These are phyloP conservation scores for Pseudomassariella vexata DNA, from an alignment of 2,329 filamentous ascomycete species.

Conservation along the genomic window DNA sequence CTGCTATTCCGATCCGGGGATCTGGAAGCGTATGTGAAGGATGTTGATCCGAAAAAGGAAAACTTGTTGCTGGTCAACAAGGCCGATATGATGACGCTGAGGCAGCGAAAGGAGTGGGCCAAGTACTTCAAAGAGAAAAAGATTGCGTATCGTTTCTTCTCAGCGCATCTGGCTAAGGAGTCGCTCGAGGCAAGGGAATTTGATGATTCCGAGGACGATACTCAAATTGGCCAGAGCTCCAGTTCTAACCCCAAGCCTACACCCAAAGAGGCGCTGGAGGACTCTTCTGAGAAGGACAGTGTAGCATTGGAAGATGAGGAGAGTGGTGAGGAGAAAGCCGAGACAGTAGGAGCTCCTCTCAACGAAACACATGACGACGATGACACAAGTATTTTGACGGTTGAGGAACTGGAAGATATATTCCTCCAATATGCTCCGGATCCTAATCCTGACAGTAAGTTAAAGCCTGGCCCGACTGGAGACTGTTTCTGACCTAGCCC, in stretches of 20 bases:
- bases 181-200: conserved; percentile 67
- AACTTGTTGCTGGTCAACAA: conserved; percentile 96
- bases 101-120: conserved; percentile 80
- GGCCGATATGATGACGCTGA: conserved; percentile 94
- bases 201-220: conserved; percentile 40
- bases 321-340: conserved; percentile 28
- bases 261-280: conserved; percentile 15
- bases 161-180: conserved; percentile 86
- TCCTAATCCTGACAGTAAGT: conserved; percentile 45
- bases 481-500: no score
- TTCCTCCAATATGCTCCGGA: conserved; percentile 72
- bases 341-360: no score
- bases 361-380: no score
- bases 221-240: conserved; percentile 20
- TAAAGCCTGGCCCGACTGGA: not conserved
- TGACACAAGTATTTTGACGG: conserved; percentile 77
- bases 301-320: conserved; percentile 21
- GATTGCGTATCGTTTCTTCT: conserved; percentile 95
- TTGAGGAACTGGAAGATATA: conserved; percentile 85
- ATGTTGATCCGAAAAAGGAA: conserved; percentile 79
- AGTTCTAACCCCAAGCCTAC: conserved; percentile 25
- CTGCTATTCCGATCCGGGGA: conserved; percentile 92
- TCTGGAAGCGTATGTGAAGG: conserved; percentile 89
- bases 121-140: conserved; percentile 74
- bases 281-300: conserved; percentile 15